These are phyloP conservation scores for Diutina neorugosa DNA, from an alignment of 1,139 yeast genomes.

Conservation along the genomic window DNA sequence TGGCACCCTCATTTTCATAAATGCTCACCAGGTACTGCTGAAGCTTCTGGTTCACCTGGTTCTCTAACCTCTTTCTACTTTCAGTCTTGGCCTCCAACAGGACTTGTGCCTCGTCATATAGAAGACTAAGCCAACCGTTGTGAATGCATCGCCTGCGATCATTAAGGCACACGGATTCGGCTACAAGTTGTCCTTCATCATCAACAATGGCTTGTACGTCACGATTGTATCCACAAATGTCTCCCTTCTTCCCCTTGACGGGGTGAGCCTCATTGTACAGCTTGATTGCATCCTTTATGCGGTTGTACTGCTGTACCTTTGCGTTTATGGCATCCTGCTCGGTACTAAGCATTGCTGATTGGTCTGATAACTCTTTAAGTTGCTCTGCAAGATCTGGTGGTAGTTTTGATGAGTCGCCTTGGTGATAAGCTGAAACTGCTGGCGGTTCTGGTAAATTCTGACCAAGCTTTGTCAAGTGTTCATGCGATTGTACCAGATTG, in stretches of 20 bases:
- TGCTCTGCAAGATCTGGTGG: constrained; percentile 14
- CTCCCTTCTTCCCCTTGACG: constrained; percentile 16
- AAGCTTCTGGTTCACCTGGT: constrained; percentile 14
- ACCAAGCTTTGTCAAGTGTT: constrained; percentile 17
- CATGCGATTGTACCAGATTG: constrained; percentile 11
- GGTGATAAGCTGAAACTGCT: constrained; percentile 20
- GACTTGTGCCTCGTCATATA: constrained; percentile 31
- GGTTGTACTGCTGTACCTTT: constrained; percentile 14
- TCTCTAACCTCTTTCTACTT: constrained; percentile 13
- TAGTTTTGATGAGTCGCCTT: constrained; percentile 22
- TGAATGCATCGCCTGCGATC: constrained; percentile 62
- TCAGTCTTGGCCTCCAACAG: constrained; percentile 17
- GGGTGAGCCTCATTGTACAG: constrained; percentile 23
- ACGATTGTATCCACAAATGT: constrained; percentile 22
- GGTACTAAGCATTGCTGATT: constrained; percentile 7
- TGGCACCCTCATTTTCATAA: constrained; percentile 13
- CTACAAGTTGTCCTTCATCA: background rate
- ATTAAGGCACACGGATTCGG: constrained; percentile 30
- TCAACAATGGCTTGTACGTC: constrained; percentile 6
- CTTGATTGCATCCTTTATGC: constrained; percentile 24
- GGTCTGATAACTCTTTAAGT: background rate
- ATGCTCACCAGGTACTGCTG: constrained; percentile 24
- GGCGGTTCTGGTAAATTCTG: constrained; percentile 27
- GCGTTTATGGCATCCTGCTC: constrained; percentile 12
- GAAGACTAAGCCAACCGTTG: constrained; percentile 51